A percentile compares a stretch with the other conserved stretches of the same genome.
These are phyloP conservation scores for Fusarium torreyae DNA, from an alignment of 2,329 filamentous ascomycete species.

Conservation along the genomic window DNA sequence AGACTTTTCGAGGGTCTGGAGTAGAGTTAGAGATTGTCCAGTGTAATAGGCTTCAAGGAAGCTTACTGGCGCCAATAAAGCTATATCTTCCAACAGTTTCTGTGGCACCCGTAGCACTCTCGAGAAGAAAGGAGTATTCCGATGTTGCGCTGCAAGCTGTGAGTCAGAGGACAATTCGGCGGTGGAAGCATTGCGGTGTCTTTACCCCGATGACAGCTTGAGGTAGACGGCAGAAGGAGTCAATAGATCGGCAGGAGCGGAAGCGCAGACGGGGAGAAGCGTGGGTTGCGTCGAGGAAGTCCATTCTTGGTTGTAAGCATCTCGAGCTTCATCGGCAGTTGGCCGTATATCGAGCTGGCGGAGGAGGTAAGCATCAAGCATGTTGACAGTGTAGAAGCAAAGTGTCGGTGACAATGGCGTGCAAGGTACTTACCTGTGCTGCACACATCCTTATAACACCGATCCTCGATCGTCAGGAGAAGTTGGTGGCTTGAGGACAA, in stretches of 20 bases:
- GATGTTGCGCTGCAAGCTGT: conserved; percentile 59
- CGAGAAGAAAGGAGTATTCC: conserved; percentile 92
- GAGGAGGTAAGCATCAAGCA: conserved; percentile 20
- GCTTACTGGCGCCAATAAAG: conserved; percentile 81
- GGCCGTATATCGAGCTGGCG: conserved; percentile 50
- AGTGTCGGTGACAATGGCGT: background rate
- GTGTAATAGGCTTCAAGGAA: background rate
- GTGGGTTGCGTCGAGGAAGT: conserved; percentile 66
- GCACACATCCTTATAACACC: conserved; percentile 42
- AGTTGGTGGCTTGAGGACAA: conserved; percentile 25
- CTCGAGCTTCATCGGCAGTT: conserved; percentile 49
- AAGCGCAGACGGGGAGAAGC: conserved; percentile 84
- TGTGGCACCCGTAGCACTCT: conserved; percentile 85
- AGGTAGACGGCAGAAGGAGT: conserved; percentile 97
- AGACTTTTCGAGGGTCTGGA: conserved; percentile 78
- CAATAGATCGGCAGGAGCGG: conserved; percentile 91
- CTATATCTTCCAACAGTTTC: conserved; percentile 96
- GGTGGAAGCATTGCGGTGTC: background rate
- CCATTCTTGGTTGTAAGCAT: conserved; percentile 48
- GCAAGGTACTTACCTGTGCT: conserved; percentile 41
- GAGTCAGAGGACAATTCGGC: conserved; percentile 36
- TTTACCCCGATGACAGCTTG: conserved; percentile 71
- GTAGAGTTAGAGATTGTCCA: conserved; percentile 26
- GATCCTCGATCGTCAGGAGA: background rate
- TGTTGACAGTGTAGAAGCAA: background rate